phyloP scores from a whole-genome alignment of 495 filamentous ascomycete species.

The Bombardia bombarda region DNA sequence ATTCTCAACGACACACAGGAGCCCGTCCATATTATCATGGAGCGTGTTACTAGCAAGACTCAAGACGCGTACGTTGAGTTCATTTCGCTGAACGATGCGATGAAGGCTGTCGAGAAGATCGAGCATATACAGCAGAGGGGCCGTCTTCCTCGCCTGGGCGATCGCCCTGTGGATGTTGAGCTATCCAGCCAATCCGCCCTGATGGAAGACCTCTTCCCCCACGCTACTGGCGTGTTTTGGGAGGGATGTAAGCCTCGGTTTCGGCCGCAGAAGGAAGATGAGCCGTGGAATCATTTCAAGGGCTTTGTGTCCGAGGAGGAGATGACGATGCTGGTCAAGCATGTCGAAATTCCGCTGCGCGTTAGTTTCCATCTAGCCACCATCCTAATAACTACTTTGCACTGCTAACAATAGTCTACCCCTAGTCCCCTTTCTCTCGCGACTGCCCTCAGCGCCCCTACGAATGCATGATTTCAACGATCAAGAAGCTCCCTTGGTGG shows the following conservation, averaged over 20 bases:
- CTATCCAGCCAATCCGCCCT: constrained; percentile 53
- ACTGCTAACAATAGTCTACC: constrained; percentile 4
- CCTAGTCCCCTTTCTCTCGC: constrained; percentile 53
- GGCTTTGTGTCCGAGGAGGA: constrained; percentile 67
- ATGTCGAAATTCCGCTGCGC: constrained; percentile 58
- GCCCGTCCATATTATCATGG: constrained; percentile 77
- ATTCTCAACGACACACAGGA: constrained; percentile 50
- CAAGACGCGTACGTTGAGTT: constrained; percentile 72
- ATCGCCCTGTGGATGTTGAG: constrained; percentile 55
- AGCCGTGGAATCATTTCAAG: constrained; percentile 59
- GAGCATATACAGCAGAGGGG: constrained; percentile 21
- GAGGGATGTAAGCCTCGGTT: constrained; percentile 38
- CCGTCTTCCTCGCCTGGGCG: constrained; percentile 50
- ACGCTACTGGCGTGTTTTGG: constrained; percentile 58
- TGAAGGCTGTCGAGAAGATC: constrained; percentile 42
- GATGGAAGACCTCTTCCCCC: constrained; percentile 61
- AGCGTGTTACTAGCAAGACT: constrained; percentile 68
- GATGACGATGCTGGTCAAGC: constrained; percentile 55
- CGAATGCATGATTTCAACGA: constrained; percentile 66
- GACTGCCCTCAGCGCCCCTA: constrained; percentile 65
- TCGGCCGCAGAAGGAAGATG: constrained; percentile 22
- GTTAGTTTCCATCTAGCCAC: constrained; percentile 38
- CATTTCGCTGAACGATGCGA: constrained; percentile 43
- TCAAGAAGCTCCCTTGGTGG: constrained; percentile 73
- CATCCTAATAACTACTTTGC: neutral